phyloP scores from a whole-genome alignment of 2,329 filamentous ascomycete genomes.

The Emmonsiellopsis sp. region DNA sequence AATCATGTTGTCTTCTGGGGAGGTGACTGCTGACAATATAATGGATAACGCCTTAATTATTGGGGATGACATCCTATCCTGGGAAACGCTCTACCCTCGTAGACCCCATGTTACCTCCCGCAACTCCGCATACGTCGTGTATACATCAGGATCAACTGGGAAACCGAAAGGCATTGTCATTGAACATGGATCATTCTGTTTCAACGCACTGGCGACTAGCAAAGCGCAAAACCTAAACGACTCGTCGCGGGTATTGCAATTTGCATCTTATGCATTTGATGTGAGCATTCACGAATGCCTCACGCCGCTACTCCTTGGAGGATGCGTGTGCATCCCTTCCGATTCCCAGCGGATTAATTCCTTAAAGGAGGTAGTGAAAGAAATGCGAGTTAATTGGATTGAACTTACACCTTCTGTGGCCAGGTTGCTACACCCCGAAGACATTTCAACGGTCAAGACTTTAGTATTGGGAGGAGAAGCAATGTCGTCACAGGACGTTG shows the following conservation, averaged over 20 bases:
- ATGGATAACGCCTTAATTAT: background rate
- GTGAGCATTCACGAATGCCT: conserved; percentile 29
- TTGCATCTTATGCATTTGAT: conserved; percentile 38
- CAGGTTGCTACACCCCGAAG: conserved; percentile 13
- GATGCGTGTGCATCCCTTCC: conserved; percentile 37
- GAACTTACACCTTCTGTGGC: conserved; percentile 40
- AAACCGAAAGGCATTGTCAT: conserved; percentile 48
- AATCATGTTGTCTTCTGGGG: conserved; percentile 3
- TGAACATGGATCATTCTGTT: conserved; percentile 46
- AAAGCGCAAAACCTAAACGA: conserved; percentile 36
- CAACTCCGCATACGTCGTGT: conserved; percentile 43
- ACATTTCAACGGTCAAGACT: conserved; percentile 21
- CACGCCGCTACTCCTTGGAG: conserved; percentile 27
- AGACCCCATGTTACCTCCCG: background rate
- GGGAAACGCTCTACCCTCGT: background rate
- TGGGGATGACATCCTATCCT: background rate
- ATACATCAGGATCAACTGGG: conserved; percentile 43
- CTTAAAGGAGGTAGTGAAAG: conserved; percentile 18
- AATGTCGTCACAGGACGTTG: conserved; percentile 22
- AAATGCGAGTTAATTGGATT: conserved; percentile 37
- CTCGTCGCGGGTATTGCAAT: conserved; percentile 27
- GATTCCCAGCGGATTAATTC: conserved; percentile 34
- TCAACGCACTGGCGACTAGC: conserved; percentile 39
- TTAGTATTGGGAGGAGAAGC: conserved; percentile 31
- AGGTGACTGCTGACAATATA: background rate